Base-by-base conservation (phyloP, 108 stramenopile genomes). In the Stephanodiscus minutulus region DNA sequence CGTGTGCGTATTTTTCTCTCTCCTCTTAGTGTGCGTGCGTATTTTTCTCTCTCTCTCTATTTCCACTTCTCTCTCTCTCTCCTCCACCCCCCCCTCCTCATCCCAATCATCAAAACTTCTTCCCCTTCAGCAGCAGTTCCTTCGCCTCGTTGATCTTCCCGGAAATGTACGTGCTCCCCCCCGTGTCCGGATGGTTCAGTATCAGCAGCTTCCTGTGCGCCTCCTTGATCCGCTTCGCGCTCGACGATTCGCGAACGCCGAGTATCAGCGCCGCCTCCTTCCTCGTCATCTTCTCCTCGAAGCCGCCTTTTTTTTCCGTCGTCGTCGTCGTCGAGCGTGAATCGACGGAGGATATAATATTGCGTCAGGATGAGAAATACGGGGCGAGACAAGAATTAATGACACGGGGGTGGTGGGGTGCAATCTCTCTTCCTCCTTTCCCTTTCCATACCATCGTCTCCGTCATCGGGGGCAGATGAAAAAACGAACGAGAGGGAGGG, bases 81-180 rank as follows among this genome's bases (percentile, higher is more conserved):
- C n/a, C n/a, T n/a, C 35, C 35, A 3, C 35, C 35, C 35, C 3
- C 35, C 35, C 35, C 35, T 35, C 35, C 35, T 35, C 35, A 6
- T 35, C 35, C 5, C 6, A 3, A 35, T 35, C 35, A 35, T 58
- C 35, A 63, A 31, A 55, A 53, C 24, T 61, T 59, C 63, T 85
- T 90, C 35, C 92, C 92, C 77, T 96, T 92, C 53, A 99, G 77
- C 44, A 99, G 89, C 13, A 98, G 73, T 61, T 98, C 99, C 86
- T 99, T 99, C 0, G 98, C 99, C 82, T 98, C 99, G 72, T 99
- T 99, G 47, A 99, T 83, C 76, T 99, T 99, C 62, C 95, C 94
- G 39, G 96, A 87, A 43, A 99, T 54, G 68, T 91, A 98, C 25
- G 96, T 97, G 39, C 95, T 96, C 36, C 99, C 99, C 7, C 99